Percentiles rank a stretch among this genome's conserved stretches.
phyloP scores from a whole-genome alignment of 495 filamentous ascomycete species.

The Aspergillus sclerotioniger region DNA sequence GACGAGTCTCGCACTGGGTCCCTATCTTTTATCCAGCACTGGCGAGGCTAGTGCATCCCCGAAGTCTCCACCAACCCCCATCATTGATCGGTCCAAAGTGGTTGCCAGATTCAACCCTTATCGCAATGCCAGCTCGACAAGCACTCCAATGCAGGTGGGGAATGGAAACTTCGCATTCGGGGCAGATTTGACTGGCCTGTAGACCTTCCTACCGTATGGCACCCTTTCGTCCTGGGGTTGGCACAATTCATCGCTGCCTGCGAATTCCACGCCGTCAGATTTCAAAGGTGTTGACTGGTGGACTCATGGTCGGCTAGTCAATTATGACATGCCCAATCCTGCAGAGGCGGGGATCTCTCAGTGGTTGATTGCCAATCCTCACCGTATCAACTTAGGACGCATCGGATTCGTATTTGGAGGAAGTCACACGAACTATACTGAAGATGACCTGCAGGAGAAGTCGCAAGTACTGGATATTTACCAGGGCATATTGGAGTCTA shows the following conservation, averaged over 20 bases:
- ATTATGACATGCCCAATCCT: conserved; percentile 19
- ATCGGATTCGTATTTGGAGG: conserved; percentile 15
- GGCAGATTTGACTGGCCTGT: conserved; percentile 21
- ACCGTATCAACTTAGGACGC: conserved; percentile 16
- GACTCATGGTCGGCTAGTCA: conserved; percentile 19
- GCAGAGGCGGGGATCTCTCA: conserved; percentile 17
- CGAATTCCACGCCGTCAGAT: conserved; percentile 3
- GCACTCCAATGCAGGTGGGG: conserved; percentile 21
- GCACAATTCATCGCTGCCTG: conserved; percentile 17
- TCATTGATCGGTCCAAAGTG: conserved; percentile 4
- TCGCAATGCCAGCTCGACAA: conserved; percentile 16
- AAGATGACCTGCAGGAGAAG: conserved; percentile 5
- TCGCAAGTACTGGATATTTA: conserved; percentile 17
- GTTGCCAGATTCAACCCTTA: conserved; percentile 15
- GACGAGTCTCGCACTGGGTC: background rate
- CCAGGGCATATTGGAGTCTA: conserved; percentile 10
- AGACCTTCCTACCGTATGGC: conserved; percentile 18
- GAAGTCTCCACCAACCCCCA: background rate
- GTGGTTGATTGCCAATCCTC: conserved; percentile 21
- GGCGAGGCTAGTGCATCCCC: background rate
- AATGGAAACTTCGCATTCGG: conserved; percentile 26
- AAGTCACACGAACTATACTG: conserved; percentile 6
- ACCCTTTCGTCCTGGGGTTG: conserved; percentile 21
- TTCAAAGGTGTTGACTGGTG: conserved; percentile 20
- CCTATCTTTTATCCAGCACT: background rate